phyloP scores from a whole-genome alignment of 2,329 filamentous ascomycete species.

The Colletotrichum tanaceti region DNA sequence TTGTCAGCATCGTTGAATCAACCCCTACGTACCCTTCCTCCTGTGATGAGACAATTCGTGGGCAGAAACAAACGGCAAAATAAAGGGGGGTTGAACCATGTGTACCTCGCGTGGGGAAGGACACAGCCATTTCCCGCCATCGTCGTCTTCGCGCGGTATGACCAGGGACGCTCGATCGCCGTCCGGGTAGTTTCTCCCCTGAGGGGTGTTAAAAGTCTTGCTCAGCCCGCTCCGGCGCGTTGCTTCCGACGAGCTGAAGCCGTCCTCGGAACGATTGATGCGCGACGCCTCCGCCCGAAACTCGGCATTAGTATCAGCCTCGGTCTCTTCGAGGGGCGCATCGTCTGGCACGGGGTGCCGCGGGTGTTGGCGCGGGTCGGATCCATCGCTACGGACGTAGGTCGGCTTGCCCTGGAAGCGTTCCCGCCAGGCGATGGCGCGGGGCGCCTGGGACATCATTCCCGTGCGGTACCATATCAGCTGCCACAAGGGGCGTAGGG shows the following conservation, averaged over 20 bases:
- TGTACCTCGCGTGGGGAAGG: constrained; percentile 12
- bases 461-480: constrained; percentile 31
- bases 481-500: constrained; percentile 51
- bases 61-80: too few relatives aligned
- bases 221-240: constrained; percentile 28
- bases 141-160: constrained; percentile 14
- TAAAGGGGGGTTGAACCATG: too few relatives aligned
- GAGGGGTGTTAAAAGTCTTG: constrained; percentile 7
- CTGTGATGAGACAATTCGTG: too few relatives aligned
- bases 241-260: not conserved
- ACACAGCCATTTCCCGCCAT: constrained; percentile 17
- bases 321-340: constrained; percentile 5
- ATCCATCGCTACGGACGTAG: constrained; percentile 26
- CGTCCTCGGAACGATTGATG: constrained; percentile 5
- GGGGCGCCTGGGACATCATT: constrained; percentile 21
- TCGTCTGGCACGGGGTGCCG: constrained; percentile 5
- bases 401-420: constrained; percentile 30
- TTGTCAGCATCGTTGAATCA: not conserved
- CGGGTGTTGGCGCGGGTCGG: constrained; percentile 1
- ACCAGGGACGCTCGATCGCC: constrained; percentile 29
- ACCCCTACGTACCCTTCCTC: too few relatives aligned
- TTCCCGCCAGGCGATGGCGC: constrained; percentile 26
- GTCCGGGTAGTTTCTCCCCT: not conserved
- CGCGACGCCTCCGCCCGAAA: constrained; percentile 17
- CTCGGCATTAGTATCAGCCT: not conserved